Evolutionary conservation across 139 green algal genomes (phyloP).

Genomic region (Picochlorum sp.): DNA sequence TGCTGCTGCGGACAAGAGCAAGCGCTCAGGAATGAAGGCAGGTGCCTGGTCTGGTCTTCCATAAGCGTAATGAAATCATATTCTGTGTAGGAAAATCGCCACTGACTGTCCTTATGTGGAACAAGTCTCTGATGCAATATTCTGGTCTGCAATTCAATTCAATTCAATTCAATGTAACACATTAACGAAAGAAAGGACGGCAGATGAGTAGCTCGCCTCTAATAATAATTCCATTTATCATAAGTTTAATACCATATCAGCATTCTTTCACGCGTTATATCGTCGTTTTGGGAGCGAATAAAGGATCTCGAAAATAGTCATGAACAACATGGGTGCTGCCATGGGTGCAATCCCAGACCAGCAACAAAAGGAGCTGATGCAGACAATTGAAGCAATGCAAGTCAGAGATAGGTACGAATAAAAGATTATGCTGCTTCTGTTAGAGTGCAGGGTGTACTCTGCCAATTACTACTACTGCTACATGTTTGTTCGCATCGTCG

Average conservation of each 20-base stretch:
- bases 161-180: too few species aligned
- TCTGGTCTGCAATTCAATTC: too few species aligned
- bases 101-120: neutral
- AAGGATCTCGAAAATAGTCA: neutral
- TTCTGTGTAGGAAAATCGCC: neutral
- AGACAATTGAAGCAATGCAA: slow-evolving; percentile 75
- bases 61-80: neutral
- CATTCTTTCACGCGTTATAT: too few species aligned
- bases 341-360: slow-evolving; percentile 6
- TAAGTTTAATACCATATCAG: too few species aligned
- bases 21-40: slow-evolving; percentile 2
- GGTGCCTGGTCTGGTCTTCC: slow-evolving; percentile 30
- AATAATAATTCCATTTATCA: too few species aligned
- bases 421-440: too few species aligned
- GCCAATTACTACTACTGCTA: too few species aligned
- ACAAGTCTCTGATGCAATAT: neutral
- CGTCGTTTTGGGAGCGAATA: neutral
- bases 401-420: slow-evolving; percentile 70
- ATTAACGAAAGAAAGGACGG: too few species aligned
- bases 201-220: too few species aligned
- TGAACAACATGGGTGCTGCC: neutral
- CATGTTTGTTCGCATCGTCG: too few species aligned
- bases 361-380: slow-evolving; percentile 44
- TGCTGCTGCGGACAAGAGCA: neutral
- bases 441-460: too few species aligned